Percentiles rank a stretch among this genome's conserved stretches.
These are phyloP conservation scores for Colletotrichum gigasporum DNA, from an alignment of 2,329 filamentous ascomycete genomes.

Conservation along the genomic window DNA sequence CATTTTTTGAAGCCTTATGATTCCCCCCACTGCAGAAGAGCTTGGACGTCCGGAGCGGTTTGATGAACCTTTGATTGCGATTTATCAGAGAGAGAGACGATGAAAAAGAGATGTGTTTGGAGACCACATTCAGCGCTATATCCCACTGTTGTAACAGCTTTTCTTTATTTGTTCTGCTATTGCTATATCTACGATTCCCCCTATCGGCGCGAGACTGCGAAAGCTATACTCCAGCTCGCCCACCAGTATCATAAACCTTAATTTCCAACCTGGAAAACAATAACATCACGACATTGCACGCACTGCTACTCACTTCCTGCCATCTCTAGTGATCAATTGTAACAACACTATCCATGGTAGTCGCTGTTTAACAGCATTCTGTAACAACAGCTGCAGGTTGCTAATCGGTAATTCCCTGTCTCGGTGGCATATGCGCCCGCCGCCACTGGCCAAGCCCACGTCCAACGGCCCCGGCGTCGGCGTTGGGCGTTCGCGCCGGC, in stretches of 20 bases:
- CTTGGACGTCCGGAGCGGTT: conserved; percentile 24
- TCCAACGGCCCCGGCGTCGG: too few species aligned
- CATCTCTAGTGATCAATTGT: too few species aligned
- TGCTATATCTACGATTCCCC: conserved; percentile 8
- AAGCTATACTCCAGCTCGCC: conserved; percentile 1
- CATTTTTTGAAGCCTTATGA: conserved; percentile 22
- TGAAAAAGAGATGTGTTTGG: conserved; percentile 16
- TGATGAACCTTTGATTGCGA: conserved; percentile 16
- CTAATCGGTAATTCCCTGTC: too few species aligned
- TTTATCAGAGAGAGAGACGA: background rate
- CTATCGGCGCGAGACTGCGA: background rate
- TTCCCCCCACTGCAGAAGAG: conserved; percentile 19
- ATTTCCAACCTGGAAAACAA: conserved; percentile 24
- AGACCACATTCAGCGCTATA: conserved; percentile 24
- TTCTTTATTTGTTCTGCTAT: background rate
- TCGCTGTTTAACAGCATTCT: too few species aligned
- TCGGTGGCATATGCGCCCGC: too few species aligned
- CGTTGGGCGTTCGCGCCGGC: too few species aligned
- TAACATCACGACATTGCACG: conserved; percentile 29
- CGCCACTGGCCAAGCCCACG: too few species aligned
- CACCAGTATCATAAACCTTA: conserved; percentile 24
- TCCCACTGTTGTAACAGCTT: conserved; percentile 6
- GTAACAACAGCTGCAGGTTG: too few species aligned
- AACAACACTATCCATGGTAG: too few species aligned
- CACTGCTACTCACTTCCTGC: background rate